Percentiles rank a stretch among this genome's conserved stretches.
Evolutionary conservation across 2,329 filamentous ascomycete species (phyloP).

Genomic region (Arthrobotrys conoides): DNA sequence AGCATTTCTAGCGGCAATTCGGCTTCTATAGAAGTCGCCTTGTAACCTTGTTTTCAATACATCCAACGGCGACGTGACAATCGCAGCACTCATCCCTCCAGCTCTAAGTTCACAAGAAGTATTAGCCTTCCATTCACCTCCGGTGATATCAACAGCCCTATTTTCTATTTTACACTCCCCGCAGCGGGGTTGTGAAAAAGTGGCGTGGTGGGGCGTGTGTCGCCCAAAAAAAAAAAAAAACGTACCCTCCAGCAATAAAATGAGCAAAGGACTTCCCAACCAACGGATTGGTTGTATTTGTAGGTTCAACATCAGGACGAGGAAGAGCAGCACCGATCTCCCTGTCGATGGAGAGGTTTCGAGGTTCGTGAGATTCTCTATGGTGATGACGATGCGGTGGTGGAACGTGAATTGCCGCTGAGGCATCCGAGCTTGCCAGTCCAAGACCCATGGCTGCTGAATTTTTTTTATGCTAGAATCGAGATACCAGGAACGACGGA

Average conservation of each 20-base stretch:
- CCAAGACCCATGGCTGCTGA: constrained; percentile 45
- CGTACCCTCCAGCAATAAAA: constrained; percentile 89
- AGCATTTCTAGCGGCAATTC: constrained; percentile 70
- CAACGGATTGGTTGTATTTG: constrained; percentile 55
- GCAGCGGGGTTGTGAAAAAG: constrained; percentile 3
- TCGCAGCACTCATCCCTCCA: constrained; percentile 90
- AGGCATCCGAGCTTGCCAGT: constrained; percentile 41
- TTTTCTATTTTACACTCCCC: constrained; percentile 11
- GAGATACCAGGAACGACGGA: not conserved
- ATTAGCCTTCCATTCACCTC: constrained; percentile 13
- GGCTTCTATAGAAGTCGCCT: constrained; percentile 92
- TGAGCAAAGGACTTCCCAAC: constrained; percentile 86
- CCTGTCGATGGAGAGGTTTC: constrained; percentile 53
- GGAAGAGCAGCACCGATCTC: constrained; percentile 57
- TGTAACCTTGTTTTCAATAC: constrained; percentile 94
- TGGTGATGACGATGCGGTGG: constrained; percentile 36
- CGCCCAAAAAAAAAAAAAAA: constrained; percentile 61
- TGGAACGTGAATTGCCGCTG: constrained; percentile 34
- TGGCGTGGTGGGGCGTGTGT: constrained; percentile 34
- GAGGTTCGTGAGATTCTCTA: constrained; percentile 44
- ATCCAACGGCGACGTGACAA: constrained; percentile 93
- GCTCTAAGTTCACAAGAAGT: constrained; percentile 71
- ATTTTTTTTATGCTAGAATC: not conserved
- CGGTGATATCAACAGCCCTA: not conserved
- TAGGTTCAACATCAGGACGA: constrained; percentile 55